Evolutionary conservation across 2,329 filamentous ascomycete genomes (phyloP).

Genomic region (Arthrobotrys sinensis): DNA sequence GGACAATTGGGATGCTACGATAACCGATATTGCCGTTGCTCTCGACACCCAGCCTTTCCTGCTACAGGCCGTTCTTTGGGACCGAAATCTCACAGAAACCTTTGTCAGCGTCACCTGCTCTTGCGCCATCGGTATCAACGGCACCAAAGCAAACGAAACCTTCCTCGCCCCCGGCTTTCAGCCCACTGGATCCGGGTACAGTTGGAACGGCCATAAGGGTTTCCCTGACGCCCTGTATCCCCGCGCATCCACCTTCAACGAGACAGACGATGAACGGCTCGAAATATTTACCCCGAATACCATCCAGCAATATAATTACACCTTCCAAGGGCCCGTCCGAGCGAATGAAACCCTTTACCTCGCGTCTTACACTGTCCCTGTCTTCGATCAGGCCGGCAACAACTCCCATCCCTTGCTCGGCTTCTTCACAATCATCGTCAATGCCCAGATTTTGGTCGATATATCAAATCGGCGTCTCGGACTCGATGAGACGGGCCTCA

Average conservation of each 20-base stretch:
- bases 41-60: slow-evolving; percentile 72
- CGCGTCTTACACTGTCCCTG: slow-evolving; percentile 84
- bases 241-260: slow-evolving; percentile 61
- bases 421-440: slow-evolving; percentile 85
- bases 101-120: slow-evolving; percentile 61
- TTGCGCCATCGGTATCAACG: slow-evolving; percentile 54
- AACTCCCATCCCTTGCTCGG: slow-evolving; percentile 73
- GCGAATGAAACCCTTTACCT: slow-evolving; percentile 82
- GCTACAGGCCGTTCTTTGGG: slow-evolving; percentile 61
- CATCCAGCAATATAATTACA: slow-evolving; percentile 68
- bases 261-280: slow-evolving; percentile 37
- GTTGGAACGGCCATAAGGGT: slow-evolving; percentile 71
- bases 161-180: slow-evolving; percentile 65
- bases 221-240: slow-evolving; percentile 71
- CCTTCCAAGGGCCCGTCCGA: slow-evolving; percentile 79
- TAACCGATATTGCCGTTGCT: slow-evolving; percentile 74
- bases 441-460: slow-evolving; percentile 70
- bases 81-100: slow-evolving; percentile 61
- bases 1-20: slow-evolving; percentile 73
- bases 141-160: slow-evolving; percentile 13
- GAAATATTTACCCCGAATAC: slow-evolving; percentile 65
- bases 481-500: slow-evolving; percentile 63
- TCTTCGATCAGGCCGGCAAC: slow-evolving; percentile 74
- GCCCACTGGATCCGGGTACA: slow-evolving; percentile 64
- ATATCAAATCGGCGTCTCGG: slow-evolving; percentile 63